Evolutionary conservation across 2,329 filamentous ascomycete species (phyloP).

Genomic region (Fusarium napiforme): DNA sequence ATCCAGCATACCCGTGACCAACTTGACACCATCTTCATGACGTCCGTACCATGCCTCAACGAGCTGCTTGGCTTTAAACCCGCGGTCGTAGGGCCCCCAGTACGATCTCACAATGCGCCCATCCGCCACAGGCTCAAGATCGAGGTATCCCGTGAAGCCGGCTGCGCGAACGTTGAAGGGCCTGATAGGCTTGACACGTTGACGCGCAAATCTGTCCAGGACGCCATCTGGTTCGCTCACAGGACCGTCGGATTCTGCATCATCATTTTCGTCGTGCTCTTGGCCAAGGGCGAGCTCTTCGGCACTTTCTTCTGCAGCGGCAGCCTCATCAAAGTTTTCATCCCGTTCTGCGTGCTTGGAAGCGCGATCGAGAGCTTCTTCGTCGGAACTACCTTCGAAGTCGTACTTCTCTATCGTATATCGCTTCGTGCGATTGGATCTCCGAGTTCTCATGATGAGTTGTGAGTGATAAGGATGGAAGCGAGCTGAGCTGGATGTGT

Average conservation of each 20-base stretch:
- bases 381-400: conserved; percentile 50
- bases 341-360: conserved; percentile 43
- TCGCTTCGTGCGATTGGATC: conserved; percentile 51
- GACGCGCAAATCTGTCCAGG: conserved; percentile 46
- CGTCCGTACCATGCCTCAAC: conserved; percentile 58
- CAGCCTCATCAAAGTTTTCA: conserved; percentile 49
- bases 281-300: conserved; percentile 44
- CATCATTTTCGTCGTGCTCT: conserved; percentile 45
- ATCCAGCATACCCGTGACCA: conserved; percentile 52
- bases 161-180: conserved; percentile 40
- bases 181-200: conserved; percentile 40
- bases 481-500: conserved; percentile 13
- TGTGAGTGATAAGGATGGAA: conserved; percentile 3
- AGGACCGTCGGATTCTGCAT: conserved; percentile 42
- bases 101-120: conserved; percentile 49
- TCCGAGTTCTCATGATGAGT: conserved; percentile 51
- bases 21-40: conserved; percentile 48
- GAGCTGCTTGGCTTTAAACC: conserved; percentile 48
- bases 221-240: conserved; percentile 43
- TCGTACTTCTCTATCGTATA: conserved; percentile 50
- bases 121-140: conserved; percentile 50
- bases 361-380: conserved; percentile 39
- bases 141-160: conserved; percentile 43
- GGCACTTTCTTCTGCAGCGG: conserved; percentile 45
- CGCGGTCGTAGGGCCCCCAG: conserved; percentile 51